Percentiles rank a stretch among this genome's conserved stretches.
phyloP scores from a whole-genome alignment of 805 yeast genomes.

The Gaillardinia entomophila region DNA sequence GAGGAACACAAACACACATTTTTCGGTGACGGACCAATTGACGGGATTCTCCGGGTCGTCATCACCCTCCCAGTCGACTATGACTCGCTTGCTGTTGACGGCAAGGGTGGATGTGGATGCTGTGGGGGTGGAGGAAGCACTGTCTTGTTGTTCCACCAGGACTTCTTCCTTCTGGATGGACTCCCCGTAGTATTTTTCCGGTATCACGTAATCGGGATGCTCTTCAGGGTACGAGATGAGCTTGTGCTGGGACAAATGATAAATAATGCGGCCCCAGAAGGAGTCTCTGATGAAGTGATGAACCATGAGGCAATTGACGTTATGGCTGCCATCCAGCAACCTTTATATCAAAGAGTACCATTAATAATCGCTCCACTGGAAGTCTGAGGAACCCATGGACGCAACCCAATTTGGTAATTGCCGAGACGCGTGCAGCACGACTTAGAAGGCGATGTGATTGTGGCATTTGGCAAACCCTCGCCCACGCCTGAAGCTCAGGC shows the following conservation, averaged over 20 bases:
- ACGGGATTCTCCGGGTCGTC: conserved; percentile 53
- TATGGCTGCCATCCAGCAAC: no score
- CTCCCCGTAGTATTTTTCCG: conserved; percentile 21
- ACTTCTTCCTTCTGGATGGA: not conserved
- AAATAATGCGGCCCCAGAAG: conserved; percentile 21
- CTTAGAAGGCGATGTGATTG: no score
- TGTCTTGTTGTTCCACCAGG: not conserved
- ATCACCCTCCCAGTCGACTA: conserved; percentile 31
- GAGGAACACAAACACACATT: conserved; percentile 30
- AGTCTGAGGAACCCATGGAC: no score
- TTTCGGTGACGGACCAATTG: conserved; percentile 46
- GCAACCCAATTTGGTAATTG: no score
- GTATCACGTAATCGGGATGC: conserved; percentile 19
- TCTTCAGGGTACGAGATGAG: conserved; percentile 21
- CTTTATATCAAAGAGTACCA: no score
- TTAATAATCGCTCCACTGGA: no score
- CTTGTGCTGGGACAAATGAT: conserved; percentile 20
- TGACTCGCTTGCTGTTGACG: conserved; percentile 5
- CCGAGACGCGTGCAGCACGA: no score
- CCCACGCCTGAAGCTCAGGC: no score
- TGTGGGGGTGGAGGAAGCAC: not conserved
- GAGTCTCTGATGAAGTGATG: conserved; percentile 29
- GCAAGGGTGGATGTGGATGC: not conserved
- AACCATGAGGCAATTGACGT: no score
- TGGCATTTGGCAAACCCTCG: no score